Percentiles rank a stretch among this genome's conserved stretches.
These are phyloP conservation scores for Globisporangium camurandrum DNA, from an alignment of 352 stramenopile genomes.

Conservation along the genomic window DNA sequence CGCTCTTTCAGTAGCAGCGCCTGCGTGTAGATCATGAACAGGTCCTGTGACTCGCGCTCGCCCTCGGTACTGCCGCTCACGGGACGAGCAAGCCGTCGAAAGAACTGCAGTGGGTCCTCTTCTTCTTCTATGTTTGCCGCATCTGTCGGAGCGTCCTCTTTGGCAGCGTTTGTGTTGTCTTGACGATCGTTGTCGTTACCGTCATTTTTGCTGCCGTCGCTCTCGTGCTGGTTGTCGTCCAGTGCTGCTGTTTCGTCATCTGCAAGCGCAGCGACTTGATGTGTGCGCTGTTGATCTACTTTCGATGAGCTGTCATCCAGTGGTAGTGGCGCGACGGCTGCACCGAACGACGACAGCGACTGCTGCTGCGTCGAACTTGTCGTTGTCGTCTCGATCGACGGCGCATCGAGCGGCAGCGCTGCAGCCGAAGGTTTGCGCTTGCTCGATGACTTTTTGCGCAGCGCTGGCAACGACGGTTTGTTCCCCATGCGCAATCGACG, in stretches of 20 bases:
- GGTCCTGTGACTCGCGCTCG: conserved; percentile 10
- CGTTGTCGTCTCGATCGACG: background rate
- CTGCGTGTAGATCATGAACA: conserved; percentile 30
- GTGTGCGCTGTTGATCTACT: background rate
- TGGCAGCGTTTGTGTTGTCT: background rate
- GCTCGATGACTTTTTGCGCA: conserved; percentile 3
- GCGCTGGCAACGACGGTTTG: conserved; percentile 1
- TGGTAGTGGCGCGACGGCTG: no score
- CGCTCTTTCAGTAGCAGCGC: conserved; percentile 33
- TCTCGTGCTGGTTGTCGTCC: background rate
- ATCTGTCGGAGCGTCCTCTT: conserved; percentile 1
- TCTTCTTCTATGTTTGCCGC: conserved; percentile 5
- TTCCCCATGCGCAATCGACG: conserved; percentile 8
- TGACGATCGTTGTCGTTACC: background rate
- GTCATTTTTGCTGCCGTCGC: no score
- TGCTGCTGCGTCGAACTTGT: background rate
- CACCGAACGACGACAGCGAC: no score
- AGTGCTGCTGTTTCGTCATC: background rate
- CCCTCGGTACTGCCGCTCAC: background rate
- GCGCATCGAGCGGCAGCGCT: background rate
- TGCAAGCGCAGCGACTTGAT: background rate
- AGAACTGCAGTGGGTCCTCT: conserved; percentile 22
- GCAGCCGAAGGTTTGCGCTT: background rate
- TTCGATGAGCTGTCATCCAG: no score
- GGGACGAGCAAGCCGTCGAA: conserved; percentile 12